phyloP scores from a whole-genome alignment of 352 stramenopile genomes.

The Phytophthora meadii region DNA sequence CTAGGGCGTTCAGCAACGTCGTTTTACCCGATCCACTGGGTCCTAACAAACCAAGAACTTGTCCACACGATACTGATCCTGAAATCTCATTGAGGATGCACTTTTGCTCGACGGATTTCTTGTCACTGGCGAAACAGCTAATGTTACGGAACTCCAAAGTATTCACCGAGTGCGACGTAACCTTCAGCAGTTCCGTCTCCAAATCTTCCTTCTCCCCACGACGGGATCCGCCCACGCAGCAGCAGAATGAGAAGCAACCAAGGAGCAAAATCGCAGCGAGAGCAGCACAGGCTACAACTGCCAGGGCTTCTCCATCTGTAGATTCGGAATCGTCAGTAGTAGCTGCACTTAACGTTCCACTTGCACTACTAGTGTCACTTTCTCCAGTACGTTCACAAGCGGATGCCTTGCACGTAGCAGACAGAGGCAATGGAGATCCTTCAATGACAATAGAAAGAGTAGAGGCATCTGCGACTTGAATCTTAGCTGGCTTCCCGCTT shows the following conservation, averaged over 20 bases:
- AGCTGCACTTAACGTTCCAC: constrained; percentile 14
- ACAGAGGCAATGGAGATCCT: constrained; percentile 67
- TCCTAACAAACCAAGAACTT: constrained; percentile 76
- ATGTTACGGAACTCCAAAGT: constrained; percentile 66
- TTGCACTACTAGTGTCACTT: constrained; percentile 11
- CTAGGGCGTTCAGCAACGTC: constrained; percentile 80
- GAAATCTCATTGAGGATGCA: constrained; percentile 71
- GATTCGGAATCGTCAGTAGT: constrained; percentile 8
- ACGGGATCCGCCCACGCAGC: constrained; percentile 8
- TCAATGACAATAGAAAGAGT: constrained; percentile 1
- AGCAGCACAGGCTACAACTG: constrained; percentile 23
- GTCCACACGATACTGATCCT: constrained; percentile 54
- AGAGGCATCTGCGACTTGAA: constrained; percentile 45
- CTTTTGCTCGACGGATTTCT: constrained; percentile 25
- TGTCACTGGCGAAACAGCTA: constrained; percentile 46
- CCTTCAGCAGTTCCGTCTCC: constrained; percentile 54
- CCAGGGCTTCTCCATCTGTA: constrained; percentile 9
- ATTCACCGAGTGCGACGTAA: constrained; percentile 49
- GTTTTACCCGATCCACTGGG: constrained; percentile 87
- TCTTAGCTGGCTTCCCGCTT: constrained; percentile 68
- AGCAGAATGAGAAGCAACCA: constrained; percentile 26
- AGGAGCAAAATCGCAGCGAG: constrained; percentile 20
- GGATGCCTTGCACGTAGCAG: constrained; percentile 64
- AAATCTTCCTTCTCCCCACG: constrained; percentile 22
- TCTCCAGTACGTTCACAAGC: constrained; percentile 54